Evolutionary conservation across 2,329 filamentous ascomycete genomes (phyloP).

Genomic region (Monosporascus cannonballus): DNA sequence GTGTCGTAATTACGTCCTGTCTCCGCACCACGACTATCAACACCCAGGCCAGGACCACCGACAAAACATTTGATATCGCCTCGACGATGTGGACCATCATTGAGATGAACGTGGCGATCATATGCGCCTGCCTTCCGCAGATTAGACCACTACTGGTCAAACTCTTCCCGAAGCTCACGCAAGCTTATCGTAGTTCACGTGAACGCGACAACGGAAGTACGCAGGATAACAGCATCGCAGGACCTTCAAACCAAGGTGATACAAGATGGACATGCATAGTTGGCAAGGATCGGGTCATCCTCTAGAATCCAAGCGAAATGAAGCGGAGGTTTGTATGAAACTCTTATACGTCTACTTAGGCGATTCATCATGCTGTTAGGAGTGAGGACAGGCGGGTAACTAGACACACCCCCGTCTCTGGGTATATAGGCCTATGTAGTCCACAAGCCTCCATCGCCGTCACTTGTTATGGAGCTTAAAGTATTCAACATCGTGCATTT

Average conservation of each 20-base stretch:
- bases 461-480: too few species aligned
- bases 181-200: conserved; percentile 7
- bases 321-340: too few species aligned
- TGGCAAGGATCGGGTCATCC: conserved; percentile 6
- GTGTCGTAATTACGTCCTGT: conserved; percentile 26
- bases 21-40: conserved; percentile 34
- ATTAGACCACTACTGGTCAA: conserved; percentile 23
- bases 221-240: too few species aligned
- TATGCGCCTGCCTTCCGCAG: conserved; percentile 30
- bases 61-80: conserved; percentile 24
- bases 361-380: too few species aligned
- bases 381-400: too few species aligned
- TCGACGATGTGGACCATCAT: conserved; percentile 31
- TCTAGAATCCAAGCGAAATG: too few species aligned
- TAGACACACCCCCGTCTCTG: too few species aligned
- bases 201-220: too few species aligned
- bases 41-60: conserved; percentile 19
- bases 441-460: too few species aligned
- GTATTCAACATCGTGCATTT: too few species aligned
- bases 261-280: conserved; percentile 14
- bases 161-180: conserved; percentile 22
- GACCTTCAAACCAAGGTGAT: conserved; percentile 3
- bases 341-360: too few species aligned
- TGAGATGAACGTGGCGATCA: conserved; percentile 31
- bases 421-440: too few species aligned